Evolutionary conservation across 495 filamentous ascomycete species (phyloP).

Genomic region (Aspergillus diversus): DNA sequence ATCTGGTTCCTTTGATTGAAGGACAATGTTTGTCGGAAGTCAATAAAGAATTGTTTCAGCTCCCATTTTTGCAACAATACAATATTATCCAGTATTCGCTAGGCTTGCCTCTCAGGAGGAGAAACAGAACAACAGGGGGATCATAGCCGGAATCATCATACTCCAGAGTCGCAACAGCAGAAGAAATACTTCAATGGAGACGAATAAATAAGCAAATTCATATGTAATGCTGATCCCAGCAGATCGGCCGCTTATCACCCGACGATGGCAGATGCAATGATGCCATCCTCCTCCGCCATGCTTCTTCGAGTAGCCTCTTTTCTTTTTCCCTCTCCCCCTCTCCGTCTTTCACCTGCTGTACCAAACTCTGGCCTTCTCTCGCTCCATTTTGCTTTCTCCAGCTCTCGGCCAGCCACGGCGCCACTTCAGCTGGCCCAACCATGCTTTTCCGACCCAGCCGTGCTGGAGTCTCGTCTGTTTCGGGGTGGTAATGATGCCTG

Average conservation of each 20-base stretch:
- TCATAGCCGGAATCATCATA: too few relatives aligned
- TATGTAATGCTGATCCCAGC: background rate
- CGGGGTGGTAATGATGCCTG: background rate
- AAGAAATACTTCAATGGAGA: background rate
- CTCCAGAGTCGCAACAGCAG: too few relatives aligned
- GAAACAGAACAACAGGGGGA: too few relatives aligned
- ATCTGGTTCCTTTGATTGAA: conserved; percentile 7
- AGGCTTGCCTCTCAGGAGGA: too few relatives aligned
- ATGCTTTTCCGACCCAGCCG: conserved; percentile 25
- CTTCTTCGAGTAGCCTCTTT: conserved; percentile 10
- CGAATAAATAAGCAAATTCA: too few relatives aligned
- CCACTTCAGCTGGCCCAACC: conserved; percentile 21
- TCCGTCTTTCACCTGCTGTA: background rate
- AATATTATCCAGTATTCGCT: background rate
- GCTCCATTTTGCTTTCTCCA: conserved; percentile 8
- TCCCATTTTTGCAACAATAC: background rate
- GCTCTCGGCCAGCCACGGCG: conserved; percentile 17
- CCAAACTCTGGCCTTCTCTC: background rate
- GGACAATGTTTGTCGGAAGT: background rate
- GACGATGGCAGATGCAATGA: conserved; percentile 16
- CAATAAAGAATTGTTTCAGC: background rate
- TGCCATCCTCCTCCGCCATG: conserved; percentile 17
- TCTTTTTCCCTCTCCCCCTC: conserved; percentile 9
- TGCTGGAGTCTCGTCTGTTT: conserved; percentile 10
- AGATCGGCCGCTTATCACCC: conserved; percentile 14